A percentile compares a stretch with the other conserved stretches of the same genome.
phyloP scores from a whole-genome alignment of 768 basidiomycete species.

The Aureoboletus auriporus region DNA sequence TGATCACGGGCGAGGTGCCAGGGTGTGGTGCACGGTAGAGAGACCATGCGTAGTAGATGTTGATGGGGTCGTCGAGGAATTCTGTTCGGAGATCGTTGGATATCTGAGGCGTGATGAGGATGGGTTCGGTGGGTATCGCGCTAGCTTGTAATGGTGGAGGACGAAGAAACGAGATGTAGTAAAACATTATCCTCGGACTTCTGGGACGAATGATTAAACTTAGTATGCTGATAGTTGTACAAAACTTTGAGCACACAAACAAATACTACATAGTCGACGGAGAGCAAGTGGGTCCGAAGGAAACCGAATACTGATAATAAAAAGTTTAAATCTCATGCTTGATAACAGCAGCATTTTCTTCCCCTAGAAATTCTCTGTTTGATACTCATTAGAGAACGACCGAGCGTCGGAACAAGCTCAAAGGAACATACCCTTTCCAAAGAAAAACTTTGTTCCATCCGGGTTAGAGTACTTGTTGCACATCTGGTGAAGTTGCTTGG shows the following conservation, averaged over 20 bases:
- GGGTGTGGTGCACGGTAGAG: constrained; percentile 20
- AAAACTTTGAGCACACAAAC: too few relatives aligned
- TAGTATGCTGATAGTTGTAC: too few relatives aligned
- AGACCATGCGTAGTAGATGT: constrained; percentile 72
- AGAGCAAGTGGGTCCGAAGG: too few relatives aligned
- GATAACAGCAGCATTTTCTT: too few relatives aligned
- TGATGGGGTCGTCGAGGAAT: constrained; percentile 45
- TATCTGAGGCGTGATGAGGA: constrained; percentile 78
- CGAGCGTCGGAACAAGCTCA: neutral
- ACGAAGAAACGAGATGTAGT: constrained; percentile 85
- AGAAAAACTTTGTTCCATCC: constrained; percentile 82
- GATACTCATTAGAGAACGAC: constrained; percentile 2
- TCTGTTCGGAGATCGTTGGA: constrained; percentile 90
- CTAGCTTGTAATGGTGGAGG: constrained; percentile 64
- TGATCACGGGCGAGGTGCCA: constrained; percentile 22
- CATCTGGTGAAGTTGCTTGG: constrained; percentile 68
- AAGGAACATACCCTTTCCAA: constrained; percentile 68
- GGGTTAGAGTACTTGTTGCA: constrained; percentile 82
- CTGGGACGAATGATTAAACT: too few relatives aligned
- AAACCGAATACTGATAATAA: too few relatives aligned
- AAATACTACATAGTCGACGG: too few relatives aligned
- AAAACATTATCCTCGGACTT: constrained; percentile 49
- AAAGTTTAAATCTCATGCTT: too few relatives aligned
- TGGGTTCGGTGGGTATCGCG: constrained; percentile 30
- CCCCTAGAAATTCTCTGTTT: constrained; percentile 21